Evolutionary conservation across 2,329 filamentous ascomycete genomes (phyloP), one percentile per base, ranked within the genome.

Genomic region (Fonsecaea erecta): DNA sequence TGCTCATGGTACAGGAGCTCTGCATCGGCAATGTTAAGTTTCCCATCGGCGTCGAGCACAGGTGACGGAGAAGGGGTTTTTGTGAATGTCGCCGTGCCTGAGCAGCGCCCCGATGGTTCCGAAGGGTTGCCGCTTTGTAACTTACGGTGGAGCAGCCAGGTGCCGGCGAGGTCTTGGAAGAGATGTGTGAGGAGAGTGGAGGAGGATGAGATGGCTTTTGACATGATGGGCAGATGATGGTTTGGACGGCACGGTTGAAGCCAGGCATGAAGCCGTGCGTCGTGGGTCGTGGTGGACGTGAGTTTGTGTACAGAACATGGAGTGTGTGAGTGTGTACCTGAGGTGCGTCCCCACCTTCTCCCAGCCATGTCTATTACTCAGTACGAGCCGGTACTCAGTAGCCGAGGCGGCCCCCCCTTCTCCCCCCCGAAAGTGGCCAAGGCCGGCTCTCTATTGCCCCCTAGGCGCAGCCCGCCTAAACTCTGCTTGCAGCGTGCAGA

Each of bases 1-100:
- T 79, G 75, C 71, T 81, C 79, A 65, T 71, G 75, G 65, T 81
- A 81, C 12, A 80, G 71, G 63, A 79, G 73, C 46, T 76, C 71
- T 12, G 65, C 58, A 28, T 64, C 62, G 26, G 68, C 64, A 18
- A 67, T 37, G 61, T 78, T 74, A 34, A 70, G 70, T 46, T 72
- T 70, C 53, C 68, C 67, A 54, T 71, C 64, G 28, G 65, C 35
- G 28, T 66, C 67, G n/a, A 70, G 51, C 53, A 70, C 63, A 12
- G 70, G 68, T n/a, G 70, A 65, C 40, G 64, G 68, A 34, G 51
- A 54, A 6, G 52, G 64, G 12, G 74, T 69, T 2, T 68, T 70
- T 0, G 72, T 75, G 68, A 81, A 81, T 4, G 73, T 75, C 5
- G 79, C 79, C 8, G 73, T 76, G 32, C 79, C 79, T 18, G 67